phyloP scores from a whole-genome alignment of 495 filamentous ascomycete species.

The Tetracladium setigerum region DNA sequence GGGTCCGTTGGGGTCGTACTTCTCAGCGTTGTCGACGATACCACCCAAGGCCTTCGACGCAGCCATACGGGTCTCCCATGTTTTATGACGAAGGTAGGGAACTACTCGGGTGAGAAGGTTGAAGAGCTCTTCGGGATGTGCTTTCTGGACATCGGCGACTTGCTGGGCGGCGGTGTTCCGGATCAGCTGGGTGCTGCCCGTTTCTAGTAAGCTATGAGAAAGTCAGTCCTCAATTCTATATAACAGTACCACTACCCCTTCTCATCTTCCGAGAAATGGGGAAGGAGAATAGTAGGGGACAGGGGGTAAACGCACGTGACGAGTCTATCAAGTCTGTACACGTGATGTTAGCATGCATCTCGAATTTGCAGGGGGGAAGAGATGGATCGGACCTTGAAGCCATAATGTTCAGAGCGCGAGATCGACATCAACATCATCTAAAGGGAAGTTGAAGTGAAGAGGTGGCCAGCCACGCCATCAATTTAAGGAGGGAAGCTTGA shows the following conservation, averaged over 20 bases:
- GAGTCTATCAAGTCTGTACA: slow-evolving; percentile 72
- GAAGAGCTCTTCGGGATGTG: slow-evolving; percentile 94
- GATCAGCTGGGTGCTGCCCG: slow-evolving; percentile 88
- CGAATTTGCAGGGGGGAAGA: background rate
- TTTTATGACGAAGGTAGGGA: slow-evolving; percentile 83
- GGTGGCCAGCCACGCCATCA: slow-evolving; percentile 13
- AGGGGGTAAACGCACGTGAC: slow-evolving; percentile 67
- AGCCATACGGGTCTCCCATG: slow-evolving; percentile 91
- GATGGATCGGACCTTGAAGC: slow-evolving; percentile 40
- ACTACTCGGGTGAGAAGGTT: slow-evolving; percentile 94
- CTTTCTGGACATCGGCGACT: slow-evolving; percentile 93
- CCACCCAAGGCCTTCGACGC: slow-evolving; percentile 88
- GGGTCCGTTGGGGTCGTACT: slow-evolving; percentile 78
- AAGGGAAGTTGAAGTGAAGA: background rate
- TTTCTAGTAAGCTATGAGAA: slow-evolving; percentile 73
- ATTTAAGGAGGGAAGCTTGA: background rate
- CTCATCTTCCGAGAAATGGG: slow-evolving; percentile 2
- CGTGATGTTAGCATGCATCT: slow-evolving; percentile 18
- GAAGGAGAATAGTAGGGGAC: slow-evolving; percentile 2
- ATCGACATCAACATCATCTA: slow-evolving; percentile 13
- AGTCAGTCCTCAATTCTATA: too few relatives aligned
- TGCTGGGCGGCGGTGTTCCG: slow-evolving; percentile 95
- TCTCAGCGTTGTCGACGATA: slow-evolving; percentile 81
- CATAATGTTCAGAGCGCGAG: slow-evolving; percentile 33
- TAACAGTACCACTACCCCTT: too few relatives aligned